These are phyloP conservation scores for Candida berthetii DNA, from an alignment of 805 yeast genomes.

Conservation along the genomic window DNA sequence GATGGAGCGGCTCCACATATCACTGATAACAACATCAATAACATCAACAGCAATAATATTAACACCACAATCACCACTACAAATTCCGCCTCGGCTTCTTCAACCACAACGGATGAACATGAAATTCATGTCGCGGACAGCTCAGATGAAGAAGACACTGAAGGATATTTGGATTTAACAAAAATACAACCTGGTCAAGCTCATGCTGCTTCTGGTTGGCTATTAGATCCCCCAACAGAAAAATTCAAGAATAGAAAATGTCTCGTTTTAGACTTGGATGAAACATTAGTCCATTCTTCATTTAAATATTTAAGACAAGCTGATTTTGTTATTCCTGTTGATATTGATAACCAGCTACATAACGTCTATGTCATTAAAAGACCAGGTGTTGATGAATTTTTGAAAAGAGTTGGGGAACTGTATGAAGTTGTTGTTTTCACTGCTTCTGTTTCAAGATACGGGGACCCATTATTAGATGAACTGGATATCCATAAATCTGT, in stretches of 20 bases:
- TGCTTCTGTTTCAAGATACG: slow-evolving; percentile 92
- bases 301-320: slow-evolving; percentile 89
- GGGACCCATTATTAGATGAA: slow-evolving; percentile 90
- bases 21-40: slow-evolving; percentile 3
- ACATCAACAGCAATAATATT: slow-evolving; percentile 3
- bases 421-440: slow-evolving; percentile 97
- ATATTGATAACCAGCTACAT: slow-evolving; percentile 86
- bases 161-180: slow-evolving; percentile 49
- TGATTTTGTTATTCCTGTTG: slow-evolving; percentile 96
- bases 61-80: background rate
- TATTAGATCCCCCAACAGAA: slow-evolving; percentile 50
- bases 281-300: slow-evolving; percentile 92
- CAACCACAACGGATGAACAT: background rate
- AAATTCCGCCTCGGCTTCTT: background rate
- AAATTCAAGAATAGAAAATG: slow-evolving; percentile 67
- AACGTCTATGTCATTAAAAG: slow-evolving; percentile 95
- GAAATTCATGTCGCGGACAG: background rate
- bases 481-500: slow-evolving; percentile 70
- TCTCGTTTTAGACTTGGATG: slow-evolving; percentile 87
- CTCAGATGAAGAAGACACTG: slow-evolving; percentile 20
- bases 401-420: slow-evolving; percentile 73
- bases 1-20: background rate
- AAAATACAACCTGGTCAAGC: slow-evolving; percentile 69
- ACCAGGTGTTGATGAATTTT: slow-evolving; percentile 96
- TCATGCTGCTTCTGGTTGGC: slow-evolving; percentile 56